Evolutionary conservation across 2,329 filamentous ascomycete species (phyloP).

Genomic region (Botryotinia calthae): DNA sequence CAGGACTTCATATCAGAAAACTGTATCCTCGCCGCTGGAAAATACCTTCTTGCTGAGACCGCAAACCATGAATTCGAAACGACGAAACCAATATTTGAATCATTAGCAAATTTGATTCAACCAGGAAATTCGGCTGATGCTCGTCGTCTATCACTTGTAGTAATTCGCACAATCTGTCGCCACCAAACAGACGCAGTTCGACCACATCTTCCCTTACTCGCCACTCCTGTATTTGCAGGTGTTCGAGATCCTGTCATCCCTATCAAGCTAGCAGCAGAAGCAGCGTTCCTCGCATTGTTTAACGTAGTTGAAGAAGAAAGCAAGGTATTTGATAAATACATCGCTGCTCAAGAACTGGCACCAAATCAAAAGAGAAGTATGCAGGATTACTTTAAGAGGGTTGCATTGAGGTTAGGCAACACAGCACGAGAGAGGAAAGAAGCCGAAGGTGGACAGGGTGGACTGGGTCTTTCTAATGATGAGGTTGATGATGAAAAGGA

Average conservation of each 20-base stretch:
- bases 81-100: constrained; percentile 76
- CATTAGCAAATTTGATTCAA: constrained; percentile 70
- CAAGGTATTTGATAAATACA: constrained; percentile 87
- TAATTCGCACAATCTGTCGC: constrained; percentile 80
- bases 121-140: constrained; percentile 79
- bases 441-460: constrained; percentile 85
- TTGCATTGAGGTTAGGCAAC: constrained; percentile 77
- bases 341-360: constrained; percentile 66
- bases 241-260: constrained; percentile 92
- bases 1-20: constrained; percentile 86
- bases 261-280: constrained; percentile 91
- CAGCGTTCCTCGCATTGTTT: constrained; percentile 89
- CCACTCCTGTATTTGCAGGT: constrained; percentile 79
- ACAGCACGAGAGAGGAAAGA: constrained; percentile 88
- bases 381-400: constrained; percentile 95
- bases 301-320: constrained; percentile 83
- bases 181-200: constrained; percentile 76
- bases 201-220: constrained; percentile 77
- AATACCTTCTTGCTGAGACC: constrained; percentile 73
- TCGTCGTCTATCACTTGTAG: constrained; percentile 80
- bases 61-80: constrained; percentile 69
- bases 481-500: constrained; percentile 93
- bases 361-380: constrained; percentile 81
- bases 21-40: constrained; percentile 83
- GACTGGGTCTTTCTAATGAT: constrained; percentile 81